A percentile compares a stretch with the other conserved stretches of the same genome.
phyloP scores from a whole-genome alignment of 2,329 filamentous ascomycete species.

The Falciphora oryzae region DNA sequence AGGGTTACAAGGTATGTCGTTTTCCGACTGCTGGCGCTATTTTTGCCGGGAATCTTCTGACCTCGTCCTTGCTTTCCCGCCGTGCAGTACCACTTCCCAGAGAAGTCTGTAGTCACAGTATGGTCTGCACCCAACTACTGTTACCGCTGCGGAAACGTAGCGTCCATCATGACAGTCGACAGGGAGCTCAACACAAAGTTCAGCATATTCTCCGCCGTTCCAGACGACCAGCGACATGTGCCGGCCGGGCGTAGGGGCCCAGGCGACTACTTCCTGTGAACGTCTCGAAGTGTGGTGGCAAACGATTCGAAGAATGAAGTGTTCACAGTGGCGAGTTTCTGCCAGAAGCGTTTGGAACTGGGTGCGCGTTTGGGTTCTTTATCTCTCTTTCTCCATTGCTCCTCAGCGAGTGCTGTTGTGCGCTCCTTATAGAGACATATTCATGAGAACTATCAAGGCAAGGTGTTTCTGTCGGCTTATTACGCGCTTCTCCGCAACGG shows the following conservation, averaged over 20 bases:
- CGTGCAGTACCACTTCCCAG: constrained; percentile 77
- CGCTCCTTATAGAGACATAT: background rate
- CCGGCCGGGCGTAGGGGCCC: constrained; percentile 64
- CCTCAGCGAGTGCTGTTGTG: background rate
- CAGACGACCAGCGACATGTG: constrained; percentile 75
- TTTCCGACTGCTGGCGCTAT: background rate
- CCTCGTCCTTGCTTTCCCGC: background rate
- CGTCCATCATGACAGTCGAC: constrained; percentile 90
- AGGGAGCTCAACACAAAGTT: constrained; percentile 85
- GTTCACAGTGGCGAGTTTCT: background rate
- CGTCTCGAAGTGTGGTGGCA: background rate
- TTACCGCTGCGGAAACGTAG: constrained; percentile 92
- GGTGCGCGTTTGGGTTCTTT: background rate
- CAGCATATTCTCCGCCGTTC: constrained; percentile 86
- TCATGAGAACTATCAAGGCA: background rate
- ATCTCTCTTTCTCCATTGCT: background rate
- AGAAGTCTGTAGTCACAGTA: constrained; percentile 94
- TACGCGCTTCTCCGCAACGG: background rate
- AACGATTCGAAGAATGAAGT: background rate
- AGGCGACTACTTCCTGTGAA: constrained; percentile 64
- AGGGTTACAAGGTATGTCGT: constrained; percentile 79
- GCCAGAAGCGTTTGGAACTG: background rate
- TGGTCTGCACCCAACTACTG: constrained; percentile 98
- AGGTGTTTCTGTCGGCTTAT: background rate
- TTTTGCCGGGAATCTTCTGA: constrained; percentile 16